phyloP scores from a whole-genome alignment of 2,329 filamentous ascomycete genomes.

The Kalaharituber pfeilii region DNA sequence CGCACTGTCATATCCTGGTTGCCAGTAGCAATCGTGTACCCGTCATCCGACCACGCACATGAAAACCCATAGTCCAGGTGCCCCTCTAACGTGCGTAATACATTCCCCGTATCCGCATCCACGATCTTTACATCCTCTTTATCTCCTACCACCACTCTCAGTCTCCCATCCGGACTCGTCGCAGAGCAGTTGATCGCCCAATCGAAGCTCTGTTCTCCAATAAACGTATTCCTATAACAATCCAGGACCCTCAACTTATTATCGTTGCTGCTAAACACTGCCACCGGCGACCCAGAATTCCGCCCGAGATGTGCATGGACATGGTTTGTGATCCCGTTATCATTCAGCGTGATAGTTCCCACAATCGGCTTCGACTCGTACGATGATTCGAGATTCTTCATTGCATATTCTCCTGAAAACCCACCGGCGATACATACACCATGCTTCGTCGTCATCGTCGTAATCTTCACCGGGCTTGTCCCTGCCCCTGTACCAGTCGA shows the following conservation, averaged over 20 bases:
- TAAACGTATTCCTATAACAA: slow-evolving; percentile 40
- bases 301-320: slow-evolving; percentile 40
- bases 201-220: slow-evolving; percentile 38
- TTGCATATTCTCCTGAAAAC: slow-evolving; percentile 28
- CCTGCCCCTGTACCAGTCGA: slow-evolving; percentile 7
- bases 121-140: slow-evolving; percentile 46
- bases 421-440: slow-evolving; percentile 28
- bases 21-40: slow-evolving; percentile 57
- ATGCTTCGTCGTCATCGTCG: slow-evolving; percentile 25
- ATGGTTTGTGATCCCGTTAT: slow-evolving; percentile 48
- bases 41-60: slow-evolving; percentile 64
- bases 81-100: slow-evolving; percentile 40
- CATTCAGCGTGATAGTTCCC: slow-evolving; percentile 33
- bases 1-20: slow-evolving; percentile 57
- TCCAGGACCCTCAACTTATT: slow-evolving; percentile 42
- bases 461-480: slow-evolving; percentile 19
- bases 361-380: slow-evolving; percentile 24
- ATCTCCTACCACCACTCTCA: slow-evolving; percentile 59
- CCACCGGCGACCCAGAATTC: slow-evolving; percentile 36
- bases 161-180: slow-evolving; percentile 50
- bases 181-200: slow-evolving; percentile 56
- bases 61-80: slow-evolving; percentile 58
- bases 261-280: slow-evolving; percentile 48
- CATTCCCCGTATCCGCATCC: slow-evolving; percentile 46
- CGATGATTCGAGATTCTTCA: slow-evolving; percentile 25